A percentile compares a stretch with the other conserved stretches of the same genome.
Evolutionary conservation across 2,329 filamentous ascomycete species (phyloP).

Genomic region (Ascochyta viciae-villosae): DNA sequence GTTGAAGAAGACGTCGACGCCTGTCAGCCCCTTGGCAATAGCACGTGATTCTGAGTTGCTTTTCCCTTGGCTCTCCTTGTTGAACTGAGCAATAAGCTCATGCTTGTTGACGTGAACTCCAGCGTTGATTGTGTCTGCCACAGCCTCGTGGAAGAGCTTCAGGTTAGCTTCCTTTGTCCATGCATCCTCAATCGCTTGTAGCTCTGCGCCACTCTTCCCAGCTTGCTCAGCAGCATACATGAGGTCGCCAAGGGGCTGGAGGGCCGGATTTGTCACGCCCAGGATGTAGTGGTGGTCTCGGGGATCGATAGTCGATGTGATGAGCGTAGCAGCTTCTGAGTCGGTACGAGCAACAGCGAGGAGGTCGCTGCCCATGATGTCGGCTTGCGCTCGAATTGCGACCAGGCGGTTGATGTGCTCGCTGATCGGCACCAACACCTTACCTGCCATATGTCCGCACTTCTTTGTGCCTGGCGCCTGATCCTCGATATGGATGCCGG

Average conservation of each 20-base stretch:
- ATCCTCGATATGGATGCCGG: conserved; percentile 98
- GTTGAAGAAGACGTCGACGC: conserved; percentile 86
- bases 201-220: conserved; percentile 79
- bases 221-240: conserved; percentile 85
- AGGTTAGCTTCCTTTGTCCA: conserved; percentile 83
- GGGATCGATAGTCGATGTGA: conserved; percentile 94
- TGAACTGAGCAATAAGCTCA: conserved; percentile 71
- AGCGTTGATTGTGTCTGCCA: conserved; percentile 79
- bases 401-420: conserved; percentile 99
- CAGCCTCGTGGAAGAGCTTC: conserved; percentile 89
- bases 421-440: conserved; percentile 93
- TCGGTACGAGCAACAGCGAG: conserved; percentile 93
- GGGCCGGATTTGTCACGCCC: conserved; percentile 82
- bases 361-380: conserved; percentile 97
- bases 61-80: conserved; percentile 76
- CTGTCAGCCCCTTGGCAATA: conserved; percentile 78
- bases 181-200: conserved; percentile 90
- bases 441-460: conserved; percentile 99
- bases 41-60: conserved; percentile 81
- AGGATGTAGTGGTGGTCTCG: conserved; percentile 95
- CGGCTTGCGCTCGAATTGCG: conserved; percentile 94
- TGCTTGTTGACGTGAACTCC: conserved; percentile 73
- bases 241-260: conserved; percentile 86
- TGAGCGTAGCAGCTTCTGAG: conserved; percentile 95
- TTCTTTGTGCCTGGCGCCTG: conserved; percentile 99